Evolutionary conservation across 2,329 filamentous ascomycete genomes (phyloP), one percentile per base, ranked within the genome.

Genomic region (Eurotiales sp.): DNA sequence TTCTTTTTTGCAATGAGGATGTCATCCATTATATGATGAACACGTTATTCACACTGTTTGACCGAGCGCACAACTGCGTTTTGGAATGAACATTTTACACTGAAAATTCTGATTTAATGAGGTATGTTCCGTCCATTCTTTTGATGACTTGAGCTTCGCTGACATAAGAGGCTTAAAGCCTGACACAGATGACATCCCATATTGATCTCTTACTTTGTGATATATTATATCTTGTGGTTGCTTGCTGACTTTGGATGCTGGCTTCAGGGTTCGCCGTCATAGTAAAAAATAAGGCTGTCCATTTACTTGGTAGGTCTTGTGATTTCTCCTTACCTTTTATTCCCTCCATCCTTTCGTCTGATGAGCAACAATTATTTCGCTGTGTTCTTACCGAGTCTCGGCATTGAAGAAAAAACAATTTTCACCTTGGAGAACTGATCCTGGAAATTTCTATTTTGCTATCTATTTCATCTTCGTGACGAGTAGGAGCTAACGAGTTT

Each of bases 41-140:
- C 78, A 50, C 72, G 75, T 74, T 84, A 84, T 84, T 84, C 81
- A 84, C 81, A 84, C 81, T 84, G 81, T 84, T 82, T 83, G 81
- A 84, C 75, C 70, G 69, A 69, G 65, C 67, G 67, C 70, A 69
- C 76, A 76, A 75, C 70, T 72, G 51, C 45, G 46, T 48, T 73
- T 70, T 62, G 77, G 73, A 60, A 78, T 83, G 80, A 83, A 79
- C 78, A 75, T 73, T 71, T 65, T 68, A 77, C 77, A 81, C 76
- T 77, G 73, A 80, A 81, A 82, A 84, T 81, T 84, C 81, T 84
- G 81, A 84, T 84, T 83, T 83, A 84, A 83, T 83, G 81, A 83
- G 80, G 80, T 77, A 63, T 40, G 3, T 45, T 37, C 4, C 6
- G 34, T 15, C 11, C 12, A 4, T 27, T 25, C 14, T 17, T 8